Percentiles rank a stretch among this genome's conserved stretches.
These are phyloP conservation scores for Crucihimalaya himalaica DNA, from an alignment of 345 rosid species.

Conservation along the genomic window DNA sequence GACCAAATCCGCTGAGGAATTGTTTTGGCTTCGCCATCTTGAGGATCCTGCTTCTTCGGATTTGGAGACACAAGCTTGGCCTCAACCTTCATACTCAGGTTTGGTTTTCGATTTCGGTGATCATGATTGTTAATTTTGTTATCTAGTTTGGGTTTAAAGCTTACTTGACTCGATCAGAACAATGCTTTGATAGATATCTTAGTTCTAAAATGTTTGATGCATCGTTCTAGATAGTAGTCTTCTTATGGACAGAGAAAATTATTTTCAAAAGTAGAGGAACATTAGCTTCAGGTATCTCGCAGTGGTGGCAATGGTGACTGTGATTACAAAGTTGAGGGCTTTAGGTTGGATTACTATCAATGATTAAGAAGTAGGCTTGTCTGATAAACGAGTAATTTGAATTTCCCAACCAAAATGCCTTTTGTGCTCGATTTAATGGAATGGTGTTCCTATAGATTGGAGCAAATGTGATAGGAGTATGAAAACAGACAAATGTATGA, in stretches of 20 bases:
- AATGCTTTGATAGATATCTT: slow-evolving; percentile 1
- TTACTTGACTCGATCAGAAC: neutral
- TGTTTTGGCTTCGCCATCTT: slow-evolving; percentile 73
- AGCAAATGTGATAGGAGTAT: neutral
- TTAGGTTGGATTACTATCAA: slow-evolving; percentile 14
- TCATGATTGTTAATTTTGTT: neutral
- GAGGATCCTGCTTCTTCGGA: slow-evolving; percentile 60
- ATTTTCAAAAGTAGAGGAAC: neutral
- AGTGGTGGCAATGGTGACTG: neutral
- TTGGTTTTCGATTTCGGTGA: neutral
- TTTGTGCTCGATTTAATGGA: neutral
- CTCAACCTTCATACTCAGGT: slow-evolving; percentile 82
- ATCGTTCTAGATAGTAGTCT: neutral
- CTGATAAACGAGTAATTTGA: neutral
- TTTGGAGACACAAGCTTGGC: slow-evolving; percentile 53
- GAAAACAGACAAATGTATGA: neutral
- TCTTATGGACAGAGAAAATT: neutral
- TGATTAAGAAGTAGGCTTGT: slow-evolving; percentile 7
- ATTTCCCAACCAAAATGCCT: neutral
- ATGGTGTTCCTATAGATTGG: neutral
- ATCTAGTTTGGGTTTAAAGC: neutral
- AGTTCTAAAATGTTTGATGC: neutral
- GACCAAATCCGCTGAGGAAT: slow-evolving; percentile 58
- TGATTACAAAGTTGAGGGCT: neutral
- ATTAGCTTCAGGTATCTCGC: slow-evolving; percentile 10